A percentile compares a stretch with the other conserved stretches of the same genome.
These are phyloP conservation scores for Bassia scoparia DNA, from an alignment of 148 eudicot species.

Conservation along the genomic window DNA sequence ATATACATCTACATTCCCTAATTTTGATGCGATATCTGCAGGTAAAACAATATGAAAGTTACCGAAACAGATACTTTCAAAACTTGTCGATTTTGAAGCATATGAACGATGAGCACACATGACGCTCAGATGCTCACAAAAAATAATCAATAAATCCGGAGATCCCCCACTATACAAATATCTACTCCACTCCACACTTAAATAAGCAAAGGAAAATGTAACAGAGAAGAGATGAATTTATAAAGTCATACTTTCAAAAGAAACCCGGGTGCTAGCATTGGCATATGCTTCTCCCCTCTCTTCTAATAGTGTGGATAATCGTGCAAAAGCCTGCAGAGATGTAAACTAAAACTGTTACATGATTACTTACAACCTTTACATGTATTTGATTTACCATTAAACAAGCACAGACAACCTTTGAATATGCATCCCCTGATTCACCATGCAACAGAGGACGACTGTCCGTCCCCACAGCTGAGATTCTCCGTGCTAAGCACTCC, in stretches of 20 bases:
- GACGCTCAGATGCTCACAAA: background rate
- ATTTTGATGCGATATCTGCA: conserved; percentile 54
- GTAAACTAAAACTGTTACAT: background rate
- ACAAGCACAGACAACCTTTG: conserved; percentile 42
- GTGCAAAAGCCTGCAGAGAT: conserved; percentile 50
- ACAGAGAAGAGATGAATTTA: background rate
- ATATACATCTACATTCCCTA: conserved; percentile 43
- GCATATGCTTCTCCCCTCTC: conserved; percentile 75
- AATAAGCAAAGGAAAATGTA: background rate
- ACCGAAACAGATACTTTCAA: background rate
- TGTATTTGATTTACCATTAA: background rate
- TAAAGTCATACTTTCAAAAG: conserved; percentile 63
- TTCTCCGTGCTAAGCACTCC: conserved; percentile 81
- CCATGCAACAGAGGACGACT: conserved; percentile 77
- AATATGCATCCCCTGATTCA: conserved; percentile 76
- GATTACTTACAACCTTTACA: background rate
- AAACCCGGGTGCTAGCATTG: conserved; percentile 72
- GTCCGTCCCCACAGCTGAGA: conserved; percentile 71
- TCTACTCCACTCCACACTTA: background rate
- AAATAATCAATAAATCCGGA: background rate
- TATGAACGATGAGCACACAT: background rate
- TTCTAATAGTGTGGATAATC: conserved; percentile 55
- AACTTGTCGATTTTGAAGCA: too few species aligned
- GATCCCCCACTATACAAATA: background rate
- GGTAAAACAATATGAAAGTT: background rate